Evolutionary conservation across 768 basidiomycete species (phyloP).

Genomic region (Boletus rufocinnamomeus): DNA sequence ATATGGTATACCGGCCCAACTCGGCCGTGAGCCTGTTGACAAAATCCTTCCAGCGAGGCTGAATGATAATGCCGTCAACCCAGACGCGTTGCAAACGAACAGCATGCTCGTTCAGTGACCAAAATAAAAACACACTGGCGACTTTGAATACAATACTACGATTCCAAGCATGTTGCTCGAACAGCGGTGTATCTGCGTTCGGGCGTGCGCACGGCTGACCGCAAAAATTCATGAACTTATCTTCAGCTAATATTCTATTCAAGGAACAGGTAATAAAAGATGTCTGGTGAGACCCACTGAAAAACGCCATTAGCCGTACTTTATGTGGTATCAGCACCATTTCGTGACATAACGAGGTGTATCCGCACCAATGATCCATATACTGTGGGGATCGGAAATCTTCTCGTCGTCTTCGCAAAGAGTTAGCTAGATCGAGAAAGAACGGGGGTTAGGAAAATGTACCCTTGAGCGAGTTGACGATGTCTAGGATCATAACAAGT

Average conservation of each 20-base stretch:
- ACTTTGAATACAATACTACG: neutral
- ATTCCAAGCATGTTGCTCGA: neutral
- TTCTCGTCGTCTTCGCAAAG: neutral
- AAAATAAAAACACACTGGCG: neutral
- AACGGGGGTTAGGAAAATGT: neutral
- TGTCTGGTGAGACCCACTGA: neutral
- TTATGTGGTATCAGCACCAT: neutral
- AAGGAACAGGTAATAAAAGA: neutral
- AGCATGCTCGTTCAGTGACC: neutral
- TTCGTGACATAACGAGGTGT: neutral
- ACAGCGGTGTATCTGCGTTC: neutral
- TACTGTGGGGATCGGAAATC: constrained; percentile 8
- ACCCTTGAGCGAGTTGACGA: neutral
- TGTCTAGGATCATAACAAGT: neutral
- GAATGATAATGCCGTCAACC: neutral
- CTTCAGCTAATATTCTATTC: neutral
- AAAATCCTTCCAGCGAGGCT: neutral
- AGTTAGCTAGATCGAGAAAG: neutral
- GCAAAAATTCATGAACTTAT: neutral
- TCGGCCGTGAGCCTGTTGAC: too few relatives aligned
- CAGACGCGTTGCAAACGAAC: neutral
- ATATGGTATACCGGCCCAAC: too few relatives aligned
- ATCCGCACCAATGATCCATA: constrained; percentile 17
- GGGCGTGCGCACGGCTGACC: neutral
- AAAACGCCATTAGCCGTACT: neutral